Evolutionary conservation across 148 eudicot species (phyloP), one percentile per base, ranked within the genome.

Genomic region (Silene uniflora): DNA sequence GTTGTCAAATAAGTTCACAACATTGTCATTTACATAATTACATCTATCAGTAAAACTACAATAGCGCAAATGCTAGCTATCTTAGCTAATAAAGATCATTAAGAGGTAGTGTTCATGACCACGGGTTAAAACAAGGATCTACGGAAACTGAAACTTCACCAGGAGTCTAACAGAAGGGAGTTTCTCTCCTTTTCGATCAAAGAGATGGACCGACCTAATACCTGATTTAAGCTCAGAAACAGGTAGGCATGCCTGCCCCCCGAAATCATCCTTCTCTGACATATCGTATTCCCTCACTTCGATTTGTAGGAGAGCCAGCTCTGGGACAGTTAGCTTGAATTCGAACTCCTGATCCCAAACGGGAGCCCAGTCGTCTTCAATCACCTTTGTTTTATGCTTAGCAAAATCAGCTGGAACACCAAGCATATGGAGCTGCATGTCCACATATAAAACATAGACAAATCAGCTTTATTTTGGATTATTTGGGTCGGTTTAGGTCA

Each of bases 251-350:
- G 88, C 79, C 35, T 91, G 96, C 24, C 96, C 96, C 22, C 89
- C 96, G 24, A 91, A 91, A 73, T 89, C 96, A 69, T 91, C 96
- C 83, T 90, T 90, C 71, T 90, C 90, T 0, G 87, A 80, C 81
- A 67, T 80, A 76, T 90, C 90, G 39, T 87, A 68, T 24, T 91
- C 96, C 23, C 85, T 85, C 1, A 89, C 87, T 76, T 83, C 85
- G 14, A 91, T 87, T 62, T 80, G 83, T 64, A 91, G 89, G 71
- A 91, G 69, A 63, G 96, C 92, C 27, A 91, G 79, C 78, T 89
- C 91, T 4, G 96, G 96, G 49, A 87, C 83, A 11, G 86, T 89
- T 77, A 91, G 67, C 2, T 83, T 83, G 67, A 89, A 91, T 52
- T 69, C 70, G 27, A 89, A 87, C 71, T 89, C 96, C 76, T 91